phyloP scores from a whole-genome alignment of 2,329 filamentous ascomycete species.

The Triangularia setosa region DNA sequence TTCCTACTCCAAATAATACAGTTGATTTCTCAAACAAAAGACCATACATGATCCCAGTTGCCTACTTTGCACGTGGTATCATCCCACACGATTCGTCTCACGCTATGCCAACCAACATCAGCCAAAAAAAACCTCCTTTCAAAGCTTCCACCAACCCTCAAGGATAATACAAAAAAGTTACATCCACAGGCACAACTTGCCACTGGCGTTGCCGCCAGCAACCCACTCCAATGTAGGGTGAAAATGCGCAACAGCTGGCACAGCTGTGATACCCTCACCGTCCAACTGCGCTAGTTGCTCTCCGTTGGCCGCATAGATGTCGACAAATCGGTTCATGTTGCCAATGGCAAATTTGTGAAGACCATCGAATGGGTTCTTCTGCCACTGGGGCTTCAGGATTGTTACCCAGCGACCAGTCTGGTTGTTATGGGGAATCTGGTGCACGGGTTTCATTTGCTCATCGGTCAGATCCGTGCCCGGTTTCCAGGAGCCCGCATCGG shows the following conservation, averaged over 20 bases:
- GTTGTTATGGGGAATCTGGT: conserved; percentile 79
- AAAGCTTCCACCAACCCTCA: background rate
- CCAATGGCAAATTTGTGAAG: conserved; percentile 88
- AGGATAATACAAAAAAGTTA: conserved; percentile 37
- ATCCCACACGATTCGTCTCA: background rate
- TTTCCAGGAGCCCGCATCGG: conserved; percentile 56
- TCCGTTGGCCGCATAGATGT: conserved; percentile 78
- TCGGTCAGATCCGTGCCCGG: conserved; percentile 55
- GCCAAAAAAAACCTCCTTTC: too few species aligned
- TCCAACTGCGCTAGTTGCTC: conserved; percentile 85
- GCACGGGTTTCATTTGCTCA: conserved; percentile 63
- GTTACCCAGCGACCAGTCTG: conserved; percentile 95
- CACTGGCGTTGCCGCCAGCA: conserved; percentile 83
- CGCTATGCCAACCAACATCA: background rate
- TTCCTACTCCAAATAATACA: background rate
- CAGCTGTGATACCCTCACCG: conserved; percentile 87
- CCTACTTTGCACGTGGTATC: background rate
- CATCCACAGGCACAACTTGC: conserved; percentile 90
- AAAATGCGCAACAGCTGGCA: conserved; percentile 88
- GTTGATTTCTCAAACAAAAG: background rate
- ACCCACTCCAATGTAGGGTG: conserved; percentile 89
- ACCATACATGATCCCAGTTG: background rate
- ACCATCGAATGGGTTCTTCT: conserved; percentile 69
- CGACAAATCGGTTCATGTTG: conserved; percentile 97
- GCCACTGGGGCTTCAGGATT: conserved; percentile 81